Percentiles rank a stretch among this genome's conserved stretches.
These are phyloP conservation scores for Dioszegia aurantiaca DNA, from an alignment of 768 basidiomycete species.

Conservation along the genomic window DNA sequence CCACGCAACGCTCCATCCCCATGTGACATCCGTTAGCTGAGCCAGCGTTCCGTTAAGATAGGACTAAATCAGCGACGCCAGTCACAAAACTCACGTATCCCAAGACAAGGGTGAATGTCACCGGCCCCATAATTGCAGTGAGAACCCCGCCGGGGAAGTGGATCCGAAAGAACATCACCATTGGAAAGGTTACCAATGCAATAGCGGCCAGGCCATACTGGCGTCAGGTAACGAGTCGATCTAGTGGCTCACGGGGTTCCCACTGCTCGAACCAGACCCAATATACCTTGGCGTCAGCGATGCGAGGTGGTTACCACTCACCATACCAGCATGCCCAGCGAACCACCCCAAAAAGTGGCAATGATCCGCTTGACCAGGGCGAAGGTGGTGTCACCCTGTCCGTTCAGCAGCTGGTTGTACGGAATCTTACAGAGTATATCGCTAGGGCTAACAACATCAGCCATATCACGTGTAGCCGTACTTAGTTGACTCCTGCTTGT, in stretches of 20 bases:
- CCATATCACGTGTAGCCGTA: conserved; percentile 16
- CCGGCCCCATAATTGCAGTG: conserved; percentile 59
- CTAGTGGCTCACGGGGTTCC: conserved; percentile 34
- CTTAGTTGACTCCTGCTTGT: conserved; percentile 37
- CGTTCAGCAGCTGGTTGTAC: neutral
- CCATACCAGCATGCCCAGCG: conserved; percentile 46
- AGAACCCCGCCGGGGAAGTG: conserved; percentile 73
- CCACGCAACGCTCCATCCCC: conserved; percentile 64
- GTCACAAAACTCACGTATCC: conserved; percentile 42
- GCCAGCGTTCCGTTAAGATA: conserved; percentile 56
- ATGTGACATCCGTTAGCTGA: conserved; percentile 39
- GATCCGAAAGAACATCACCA: conserved; percentile 67
- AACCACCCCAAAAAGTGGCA: conserved; percentile 46
- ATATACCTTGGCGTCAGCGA: conserved; percentile 29
- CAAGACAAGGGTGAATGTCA: conserved; percentile 43
- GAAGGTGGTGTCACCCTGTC: conserved; percentile 43
- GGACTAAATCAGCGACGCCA: conserved; percentile 27
- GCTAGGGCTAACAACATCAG: conserved; percentile 35
- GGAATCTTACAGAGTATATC: conserved; percentile 34
- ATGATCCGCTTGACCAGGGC: conserved; percentile 41
- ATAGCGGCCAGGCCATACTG: conserved; percentile 68
- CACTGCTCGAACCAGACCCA: conserved; percentile 31
- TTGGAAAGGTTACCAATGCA: conserved; percentile 67
- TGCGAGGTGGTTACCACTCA: conserved; percentile 22
- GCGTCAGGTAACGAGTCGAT: conserved; percentile 50